Conservation (phyloP, 768 basidiomycete species). For the Boletus fagicola region DNA sequence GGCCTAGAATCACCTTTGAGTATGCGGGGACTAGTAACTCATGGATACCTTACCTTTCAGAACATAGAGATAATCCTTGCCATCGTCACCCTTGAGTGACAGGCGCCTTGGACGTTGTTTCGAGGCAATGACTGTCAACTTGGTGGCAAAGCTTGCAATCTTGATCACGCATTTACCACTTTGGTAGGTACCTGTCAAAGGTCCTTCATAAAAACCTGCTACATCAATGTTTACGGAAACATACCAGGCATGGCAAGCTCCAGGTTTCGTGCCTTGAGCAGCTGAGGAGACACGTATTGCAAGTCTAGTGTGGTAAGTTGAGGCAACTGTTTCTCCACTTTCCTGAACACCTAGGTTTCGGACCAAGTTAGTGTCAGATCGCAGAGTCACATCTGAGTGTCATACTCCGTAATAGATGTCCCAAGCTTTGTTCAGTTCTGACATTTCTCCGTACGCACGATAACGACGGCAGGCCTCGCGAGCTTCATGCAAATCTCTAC, state of each 20-base stretch:
- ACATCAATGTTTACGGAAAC: background rate
- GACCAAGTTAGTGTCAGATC: constrained; percentile 2
- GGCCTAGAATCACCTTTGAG: constrained; percentile 51
- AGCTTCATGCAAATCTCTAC: constrained; percentile 88
- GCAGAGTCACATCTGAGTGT: background rate
- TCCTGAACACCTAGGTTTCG: constrained; percentile 78
- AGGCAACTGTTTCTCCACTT: constrained; percentile 91
- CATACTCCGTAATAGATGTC: constrained; percentile 94
- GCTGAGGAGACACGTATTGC: constrained; percentile 93
- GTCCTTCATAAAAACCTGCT: background rate
- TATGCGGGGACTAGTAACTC: background rate
- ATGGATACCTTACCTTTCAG: constrained; percentile 67
- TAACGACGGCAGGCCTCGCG: constrained; percentile 88
- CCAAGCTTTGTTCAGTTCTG: constrained; percentile 96
- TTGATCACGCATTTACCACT: constrained; percentile 79
- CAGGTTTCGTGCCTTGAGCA: constrained; percentile 84
- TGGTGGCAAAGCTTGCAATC: constrained; percentile 83
- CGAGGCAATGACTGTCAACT: constrained; percentile 90
- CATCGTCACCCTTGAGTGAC: constrained; percentile 85
- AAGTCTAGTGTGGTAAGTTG: constrained; percentile 87
- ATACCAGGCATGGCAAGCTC: constrained; percentile 95
- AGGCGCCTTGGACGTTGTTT: constrained; percentile 95
- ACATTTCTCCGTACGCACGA: constrained; percentile 79
- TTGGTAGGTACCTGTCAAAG: constrained; percentile 77
- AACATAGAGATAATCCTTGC: constrained; percentile 85